A percentile compares a stretch with the other conserved stretches of the same genome.
phyloP scores from a whole-genome alignment of 306 rosid species.

The Ziziphus jujuba region DNA sequence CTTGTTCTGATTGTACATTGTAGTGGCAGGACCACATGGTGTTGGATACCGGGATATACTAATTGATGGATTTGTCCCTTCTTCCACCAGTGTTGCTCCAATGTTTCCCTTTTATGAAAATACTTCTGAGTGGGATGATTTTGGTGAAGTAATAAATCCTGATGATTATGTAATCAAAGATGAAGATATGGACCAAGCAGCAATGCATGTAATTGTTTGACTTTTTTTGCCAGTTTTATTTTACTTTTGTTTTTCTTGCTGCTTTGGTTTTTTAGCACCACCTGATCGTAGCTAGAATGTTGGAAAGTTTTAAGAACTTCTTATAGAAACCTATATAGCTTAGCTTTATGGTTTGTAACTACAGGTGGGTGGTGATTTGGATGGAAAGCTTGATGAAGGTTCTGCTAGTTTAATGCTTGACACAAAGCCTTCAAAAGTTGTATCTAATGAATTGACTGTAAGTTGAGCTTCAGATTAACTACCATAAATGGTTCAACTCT shows the following conservation, averaged over 20 bases:
- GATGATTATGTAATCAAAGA: constrained; percentile 95
- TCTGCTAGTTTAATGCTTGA: constrained; percentile 83
- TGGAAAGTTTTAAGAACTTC: neutral
- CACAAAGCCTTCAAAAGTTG: constrained; percentile 91
- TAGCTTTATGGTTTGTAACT: constrained; percentile 16
- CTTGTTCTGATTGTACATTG: constrained; percentile 31
- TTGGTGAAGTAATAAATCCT: constrained; percentile 98
- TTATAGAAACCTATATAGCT: neutral
- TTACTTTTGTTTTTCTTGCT: neutral
- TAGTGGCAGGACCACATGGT: constrained; percentile 51
- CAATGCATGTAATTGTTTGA: constrained; percentile 48
- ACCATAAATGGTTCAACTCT: neutral
- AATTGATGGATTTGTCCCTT: constrained; percentile 88
- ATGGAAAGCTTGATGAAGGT: constrained; percentile 83
- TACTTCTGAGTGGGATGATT: constrained; percentile 87
- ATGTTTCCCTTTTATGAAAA: constrained; percentile 87
- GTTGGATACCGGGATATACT: constrained; percentile 65
- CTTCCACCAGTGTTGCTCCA: constrained; percentile 79
- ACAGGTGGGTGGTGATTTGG: constrained; percentile 79
- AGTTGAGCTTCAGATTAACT: constrained; percentile 36
- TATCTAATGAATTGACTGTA: constrained; percentile 81
- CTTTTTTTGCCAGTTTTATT: constrained; percentile 8
- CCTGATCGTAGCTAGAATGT: neutral
- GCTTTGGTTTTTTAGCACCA: no score
- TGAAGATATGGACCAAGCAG: constrained; percentile 79